Evolutionary conservation across 495 filamentous ascomycete genomes (phyloP), one percentile per base, ranked within the genome.

Genomic region (Trypethelium eluteriae): DNA sequence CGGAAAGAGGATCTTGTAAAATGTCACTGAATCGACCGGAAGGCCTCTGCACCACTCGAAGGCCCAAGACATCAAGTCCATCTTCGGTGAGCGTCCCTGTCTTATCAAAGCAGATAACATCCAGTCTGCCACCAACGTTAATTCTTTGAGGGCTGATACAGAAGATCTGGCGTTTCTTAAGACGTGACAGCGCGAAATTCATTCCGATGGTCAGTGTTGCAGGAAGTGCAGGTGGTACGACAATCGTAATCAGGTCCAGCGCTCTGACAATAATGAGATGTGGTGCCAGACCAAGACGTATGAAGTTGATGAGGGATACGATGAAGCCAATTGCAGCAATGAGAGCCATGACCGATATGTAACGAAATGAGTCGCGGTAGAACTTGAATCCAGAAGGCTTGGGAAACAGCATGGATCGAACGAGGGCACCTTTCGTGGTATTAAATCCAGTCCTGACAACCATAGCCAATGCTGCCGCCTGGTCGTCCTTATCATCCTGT

Each of bases 381-480:
- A 99, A 98, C 71, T 94, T 97, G 82, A 99, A 98, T 1, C 92
- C 93, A 34, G 93, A 95, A 0, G 95, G 95, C 72, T 97, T 98
- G 0, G 95, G 95, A 74, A 99, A 98, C 38, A 99, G 86, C 93
- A 99, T 99, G 1, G 95, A 97, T 34, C 95, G 89, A 68, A 99
- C 92, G 11, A 99, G 79, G 41, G 94, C 89, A 39, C 95, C 95
- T 74, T 98, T 99, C 3, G 95, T 98, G 2, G 95, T 98, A 75
- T 93, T 92, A 73, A 99, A 99, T 10, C 95, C 95, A 1, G 92
- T 98, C 69, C 94, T 85, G 14, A 94, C 87, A 35, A 94, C 92
- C 76, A 98, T 86, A 16, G 93, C 95, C 47, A 99, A 80, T 2
- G 91, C 95, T 65, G 93, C 91, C 64, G 90, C 93, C 75, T 97